Evolutionary conservation across 2,329 filamentous ascomycete genomes (phyloP), one percentile per base, ranked within the genome.

Genomic region (Emmonsiellopsis sp.): DNA sequence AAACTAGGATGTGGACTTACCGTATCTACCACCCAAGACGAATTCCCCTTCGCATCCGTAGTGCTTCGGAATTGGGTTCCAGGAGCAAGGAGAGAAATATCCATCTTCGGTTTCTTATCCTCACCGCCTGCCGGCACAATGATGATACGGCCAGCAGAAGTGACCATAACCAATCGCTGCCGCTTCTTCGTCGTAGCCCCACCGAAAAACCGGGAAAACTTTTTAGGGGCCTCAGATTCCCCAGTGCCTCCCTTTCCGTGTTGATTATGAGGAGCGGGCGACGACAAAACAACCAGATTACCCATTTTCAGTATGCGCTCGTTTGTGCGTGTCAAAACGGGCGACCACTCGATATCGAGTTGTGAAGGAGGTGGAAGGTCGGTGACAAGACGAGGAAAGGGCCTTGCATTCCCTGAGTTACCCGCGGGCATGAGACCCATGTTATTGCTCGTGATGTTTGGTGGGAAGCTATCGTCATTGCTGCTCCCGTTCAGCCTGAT

Each of bases 321-420:
- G 65, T 97, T 96, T 55, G 83, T 85, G 63, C 85, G 84, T 8
- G 88, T 96, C 53, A 98, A 76, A 4, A 98, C 91, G 0, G 93
- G 93, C 0, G 92, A 96, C 93, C 93, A 98, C 71, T 98, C 93
- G 54, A 98, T 95, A 65, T 98, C 93, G 30, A 98, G 76, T 68
- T 97, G 93, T 50, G 88, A 95, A 0, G 93, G 93, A n/a, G 93
- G 92, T 13, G 93, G 90, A 8, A 98, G 78, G 69, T 98, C 93
- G 1, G 93, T 97, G 56, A 98, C 94, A 56, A 96, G 84, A 57
- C 90, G 79, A 1, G 87, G 80, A 34, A 90, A 86, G 8, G 82
- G 79, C 53, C 89, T 77, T 30, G 75, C 61, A 46, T 56, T 73
- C 35, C 71, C 67, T 37, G 75, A 76, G 51, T 79, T 80, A 56